Evolutionary conservation across 192 early-diverging fungal genomes (phyloP).

Genomic region (Globomyces pollinis-pini): DNA sequence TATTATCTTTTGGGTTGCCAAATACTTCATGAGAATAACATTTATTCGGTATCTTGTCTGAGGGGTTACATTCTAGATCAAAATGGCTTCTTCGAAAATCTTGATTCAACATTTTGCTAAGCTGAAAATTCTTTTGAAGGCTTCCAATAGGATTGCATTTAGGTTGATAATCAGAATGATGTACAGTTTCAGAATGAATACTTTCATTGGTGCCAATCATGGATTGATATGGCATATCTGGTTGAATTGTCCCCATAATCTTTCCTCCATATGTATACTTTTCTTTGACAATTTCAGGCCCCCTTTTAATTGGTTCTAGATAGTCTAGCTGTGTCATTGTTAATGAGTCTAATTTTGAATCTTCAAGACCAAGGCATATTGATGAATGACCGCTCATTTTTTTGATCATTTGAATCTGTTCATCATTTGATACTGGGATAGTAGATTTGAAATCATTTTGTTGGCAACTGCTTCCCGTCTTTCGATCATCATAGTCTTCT

Average conservation of each 20-base stretch:
- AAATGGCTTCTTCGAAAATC: not conserved
- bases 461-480: not conserved
- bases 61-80: not conserved
- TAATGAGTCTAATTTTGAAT: not conserved
- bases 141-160: too few species aligned
- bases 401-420: not conserved
- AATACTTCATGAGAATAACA: not conserved
- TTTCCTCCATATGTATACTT: not conserved
- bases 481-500: slow-evolving; percentile 10
- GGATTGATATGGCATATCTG: not conserved
- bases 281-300: not conserved
- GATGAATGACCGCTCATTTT: slow-evolving; percentile 3
- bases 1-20: not conserved
- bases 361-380: not conserved
- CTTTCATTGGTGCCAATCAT: slow-evolving; percentile 1
- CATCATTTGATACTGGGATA: not conserved
- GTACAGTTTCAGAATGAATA: not conserved
- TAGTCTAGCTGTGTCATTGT: not conserved
- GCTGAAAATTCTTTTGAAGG: too few species aligned
- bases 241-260: not conserved
- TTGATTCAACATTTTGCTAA: not conserved
- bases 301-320: not conserved
- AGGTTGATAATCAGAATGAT: not conserved
- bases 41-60: too few species aligned
- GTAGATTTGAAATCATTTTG: not conserved